Conservation (phyloP, 1,284 basidiomycete genomes). For the Ustilago lituana region DNA sequence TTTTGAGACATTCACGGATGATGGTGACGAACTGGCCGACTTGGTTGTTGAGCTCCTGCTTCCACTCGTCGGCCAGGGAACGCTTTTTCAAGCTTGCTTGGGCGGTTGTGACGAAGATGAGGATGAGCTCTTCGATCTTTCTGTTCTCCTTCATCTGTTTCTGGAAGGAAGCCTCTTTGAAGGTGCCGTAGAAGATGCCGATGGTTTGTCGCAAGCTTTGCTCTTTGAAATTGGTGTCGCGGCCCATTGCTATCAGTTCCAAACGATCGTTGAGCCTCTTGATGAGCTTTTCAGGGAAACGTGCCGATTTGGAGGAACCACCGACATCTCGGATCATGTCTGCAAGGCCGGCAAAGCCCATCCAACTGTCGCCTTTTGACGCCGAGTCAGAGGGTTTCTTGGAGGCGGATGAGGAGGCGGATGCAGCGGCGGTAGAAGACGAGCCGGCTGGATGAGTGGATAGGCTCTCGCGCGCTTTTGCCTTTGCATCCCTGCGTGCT, state of each 20-base stretch:
- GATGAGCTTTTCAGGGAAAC: conserved; percentile 65
- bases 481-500: conserved; percentile 33
- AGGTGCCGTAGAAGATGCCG: conserved; percentile 63
- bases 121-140: conserved; percentile 95
- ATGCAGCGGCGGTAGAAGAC: background rate
- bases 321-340: conserved; percentile 58
- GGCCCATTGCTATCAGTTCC: conserved; percentile 63
- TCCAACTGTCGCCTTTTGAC: conserved; percentile 50
- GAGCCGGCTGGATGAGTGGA: conserved; percentile 5
- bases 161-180: conserved; percentile 57
- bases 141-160: conserved; percentile 85
- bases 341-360: conserved; percentile 51
- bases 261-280: conserved; percentile 61
- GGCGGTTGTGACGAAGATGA: conserved; percentile 89
- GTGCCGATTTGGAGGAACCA: conserved; percentile 44
- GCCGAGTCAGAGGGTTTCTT: conserved; percentile 27
- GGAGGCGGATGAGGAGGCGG: conserved; percentile 11
- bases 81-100: conserved; percentile 73
- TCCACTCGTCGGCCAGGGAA: conserved; percentile 80
- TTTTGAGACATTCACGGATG: conserved; percentile 78
- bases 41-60: conserved; percentile 87
- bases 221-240: conserved; percentile 57
- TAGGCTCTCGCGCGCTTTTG: conserved; percentile 28
- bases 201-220: conserved; percentile 60
- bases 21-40: conserved; percentile 87